Conservation (phyloP, 2,329 filamentous ascomycete genomes). For the Microdochium trichocladiopsis region DNA sequence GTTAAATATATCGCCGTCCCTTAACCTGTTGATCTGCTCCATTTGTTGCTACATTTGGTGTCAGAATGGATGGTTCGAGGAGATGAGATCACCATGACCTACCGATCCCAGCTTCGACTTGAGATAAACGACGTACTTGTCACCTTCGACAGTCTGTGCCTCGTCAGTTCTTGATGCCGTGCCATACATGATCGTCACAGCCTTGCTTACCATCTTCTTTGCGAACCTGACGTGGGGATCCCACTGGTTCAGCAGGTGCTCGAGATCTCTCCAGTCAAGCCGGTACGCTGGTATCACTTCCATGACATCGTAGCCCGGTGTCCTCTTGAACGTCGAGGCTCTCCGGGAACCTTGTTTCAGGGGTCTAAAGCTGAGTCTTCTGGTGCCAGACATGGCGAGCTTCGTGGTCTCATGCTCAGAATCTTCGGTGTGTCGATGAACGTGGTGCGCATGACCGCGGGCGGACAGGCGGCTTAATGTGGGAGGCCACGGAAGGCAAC, state of each 20-base stretch:
- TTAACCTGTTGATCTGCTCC: background rate
- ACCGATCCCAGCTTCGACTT: background rate
- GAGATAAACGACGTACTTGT: background rate
- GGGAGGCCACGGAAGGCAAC: background rate
- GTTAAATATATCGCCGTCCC: background rate
- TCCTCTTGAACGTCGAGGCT: background rate
- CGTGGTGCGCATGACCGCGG: background rate
- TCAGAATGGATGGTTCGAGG: no score
- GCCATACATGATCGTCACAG: background rate
- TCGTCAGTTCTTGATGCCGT: background rate
- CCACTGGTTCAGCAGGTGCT: background rate
- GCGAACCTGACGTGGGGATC: background rate
- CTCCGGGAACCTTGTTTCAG: background rate
- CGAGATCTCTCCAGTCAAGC: background rate
- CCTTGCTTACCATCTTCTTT: background rate
- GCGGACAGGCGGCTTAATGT: background rate
- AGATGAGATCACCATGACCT: background rate
- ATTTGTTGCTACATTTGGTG: background rate
- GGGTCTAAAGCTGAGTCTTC: background rate
- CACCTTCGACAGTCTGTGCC: background rate
- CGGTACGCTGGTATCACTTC: background rate
- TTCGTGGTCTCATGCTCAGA: background rate
- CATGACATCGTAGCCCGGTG: background rate
- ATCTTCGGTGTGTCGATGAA: background rate
- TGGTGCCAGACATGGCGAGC: background rate